Conservation (phyloP, 768 basidiomycete species). For the Trametes meyenii region DNA sequence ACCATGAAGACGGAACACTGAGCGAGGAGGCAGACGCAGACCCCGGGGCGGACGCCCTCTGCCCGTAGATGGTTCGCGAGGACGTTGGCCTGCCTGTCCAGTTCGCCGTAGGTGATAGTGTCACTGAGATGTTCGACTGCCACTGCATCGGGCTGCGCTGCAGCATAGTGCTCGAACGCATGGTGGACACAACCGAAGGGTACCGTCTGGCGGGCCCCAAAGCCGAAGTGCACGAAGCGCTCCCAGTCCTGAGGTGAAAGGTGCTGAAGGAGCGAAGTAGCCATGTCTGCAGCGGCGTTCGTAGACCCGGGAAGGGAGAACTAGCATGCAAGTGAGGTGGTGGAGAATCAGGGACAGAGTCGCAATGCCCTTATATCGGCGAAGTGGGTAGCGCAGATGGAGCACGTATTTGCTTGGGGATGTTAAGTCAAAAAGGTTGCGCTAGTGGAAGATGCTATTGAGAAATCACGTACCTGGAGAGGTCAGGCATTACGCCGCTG, state of each 20-base stretch:
- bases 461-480: slow-evolving; percentile 45
- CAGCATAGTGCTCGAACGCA: slow-evolving; percentile 53
- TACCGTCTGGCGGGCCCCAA: slow-evolving; percentile 39
- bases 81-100: slow-evolving; percentile 51
- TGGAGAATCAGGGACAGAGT: background rate
- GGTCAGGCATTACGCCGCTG: slow-evolving; percentile 57
- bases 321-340: slow-evolving; percentile 9
- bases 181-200: slow-evolving; percentile 58
- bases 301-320: slow-evolving; percentile 6
- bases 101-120: slow-evolving; percentile 53
- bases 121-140: slow-evolving; percentile 52
- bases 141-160: slow-evolving; percentile 42
- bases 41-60: slow-evolving; percentile 48
- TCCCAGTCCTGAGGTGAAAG: slow-evolving; percentile 46
- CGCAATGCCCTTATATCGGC: slow-evolving; percentile 7
- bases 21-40: slow-evolving; percentile 57
- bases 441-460: background rate
- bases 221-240: slow-evolving; percentile 49
- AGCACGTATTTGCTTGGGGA: slow-evolving; percentile 60
- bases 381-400: slow-evolving; percentile 12
- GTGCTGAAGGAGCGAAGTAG: slow-evolving; percentile 10
- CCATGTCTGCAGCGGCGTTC: slow-evolving; percentile 22
- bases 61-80: slow-evolving; percentile 48
- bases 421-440: background rate
- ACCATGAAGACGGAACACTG: slow-evolving; percentile 57